These are phyloP conservation scores for Vaccinium corymbosum DNA, from an alignment of 148 eudicot species.

Conservation along the genomic window DNA sequence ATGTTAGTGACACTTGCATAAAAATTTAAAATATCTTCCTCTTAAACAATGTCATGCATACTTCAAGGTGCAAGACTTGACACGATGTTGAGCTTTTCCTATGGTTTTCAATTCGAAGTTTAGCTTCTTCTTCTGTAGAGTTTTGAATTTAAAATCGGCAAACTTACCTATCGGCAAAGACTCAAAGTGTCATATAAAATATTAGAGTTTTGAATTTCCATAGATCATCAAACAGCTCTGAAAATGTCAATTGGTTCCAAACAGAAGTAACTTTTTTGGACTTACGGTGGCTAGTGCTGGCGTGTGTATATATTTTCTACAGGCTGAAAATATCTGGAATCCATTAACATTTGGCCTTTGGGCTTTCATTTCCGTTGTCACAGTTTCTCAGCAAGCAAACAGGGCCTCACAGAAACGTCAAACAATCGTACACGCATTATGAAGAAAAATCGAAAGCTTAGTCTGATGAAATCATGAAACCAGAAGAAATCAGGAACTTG, in stretches of 20 bases:
- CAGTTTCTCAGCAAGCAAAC: slow-evolving; percentile 14
- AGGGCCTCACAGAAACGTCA: neutral
- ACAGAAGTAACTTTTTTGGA: neutral
- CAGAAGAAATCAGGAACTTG: neutral
- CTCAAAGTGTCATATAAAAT: neutral
- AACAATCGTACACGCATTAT: neutral
- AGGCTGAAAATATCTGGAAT: neutral
- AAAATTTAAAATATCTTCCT: neutral
- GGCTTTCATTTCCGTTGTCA: neutral
- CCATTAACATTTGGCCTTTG: neutral
- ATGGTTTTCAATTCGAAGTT: neutral
- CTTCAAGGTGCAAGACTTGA: neutral
- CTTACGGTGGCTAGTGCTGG: neutral
- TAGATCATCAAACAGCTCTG: neutral
- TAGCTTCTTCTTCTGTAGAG: neutral
- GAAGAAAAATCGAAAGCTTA: neutral
- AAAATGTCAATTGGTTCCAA: neutral
- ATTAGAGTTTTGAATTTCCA: neutral
- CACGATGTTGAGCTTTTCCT: neutral
- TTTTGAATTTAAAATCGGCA: too few species aligned
- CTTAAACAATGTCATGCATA: neutral
- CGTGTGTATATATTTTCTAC: neutral
- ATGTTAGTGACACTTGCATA: neutral
- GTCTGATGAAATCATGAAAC: neutral
- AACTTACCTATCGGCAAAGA: neutral